Conservation (phyloP, 352 stramenopile genomes). For the Aphanomyces stellatus region DNA sequence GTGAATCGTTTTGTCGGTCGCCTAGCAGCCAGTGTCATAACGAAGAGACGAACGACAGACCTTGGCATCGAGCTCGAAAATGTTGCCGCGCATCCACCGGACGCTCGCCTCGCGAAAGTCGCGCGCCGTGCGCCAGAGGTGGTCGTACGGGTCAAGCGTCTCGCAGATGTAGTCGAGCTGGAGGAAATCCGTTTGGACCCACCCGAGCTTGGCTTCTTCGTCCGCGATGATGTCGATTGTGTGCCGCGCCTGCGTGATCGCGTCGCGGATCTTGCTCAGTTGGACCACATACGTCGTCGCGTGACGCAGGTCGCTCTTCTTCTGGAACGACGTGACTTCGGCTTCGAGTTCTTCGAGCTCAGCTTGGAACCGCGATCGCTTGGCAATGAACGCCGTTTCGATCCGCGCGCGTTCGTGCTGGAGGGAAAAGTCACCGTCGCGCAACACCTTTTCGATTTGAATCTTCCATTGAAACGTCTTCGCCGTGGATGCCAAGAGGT, state of each 20-base stretch:
- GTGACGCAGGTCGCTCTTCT: slow-evolving; percentile 67
- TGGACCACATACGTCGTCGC: slow-evolving; percentile 69
- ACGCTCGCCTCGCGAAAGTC: slow-evolving; percentile 71
- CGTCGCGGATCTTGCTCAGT: slow-evolving; percentile 62
- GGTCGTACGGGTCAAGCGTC: slow-evolving; percentile 64
- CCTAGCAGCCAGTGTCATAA: slow-evolving; percentile 23
- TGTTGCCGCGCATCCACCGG: slow-evolving; percentile 45
- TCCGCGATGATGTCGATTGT: slow-evolving; percentile 45
- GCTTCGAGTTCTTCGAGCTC: slow-evolving; percentile 70
- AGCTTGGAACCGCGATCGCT: slow-evolving; percentile 54
- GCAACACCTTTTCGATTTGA: slow-evolving; percentile 45
- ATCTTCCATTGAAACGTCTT: slow-evolving; percentile 61
- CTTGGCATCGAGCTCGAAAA: slow-evolving; percentile 54
- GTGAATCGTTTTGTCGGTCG: slow-evolving; percentile 30
- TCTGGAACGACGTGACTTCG: slow-evolving; percentile 58
- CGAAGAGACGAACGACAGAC: too few relatives aligned
- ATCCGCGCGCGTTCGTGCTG: slow-evolving; percentile 54
- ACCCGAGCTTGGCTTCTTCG: slow-evolving; percentile 58
- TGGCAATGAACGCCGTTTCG: slow-evolving; percentile 59
- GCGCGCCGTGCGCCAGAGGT: slow-evolving; percentile 57
- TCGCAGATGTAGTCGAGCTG: slow-evolving; percentile 68
- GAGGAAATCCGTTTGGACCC: slow-evolving; percentile 58
- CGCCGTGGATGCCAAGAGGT: slow-evolving; percentile 44
- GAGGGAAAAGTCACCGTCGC: slow-evolving; percentile 42
- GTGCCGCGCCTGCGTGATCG: slow-evolving; percentile 41